Evolutionary conservation across 2,329 filamentous ascomycete genomes (phyloP).

Genomic region (Ramichloridium luteum): DNA sequence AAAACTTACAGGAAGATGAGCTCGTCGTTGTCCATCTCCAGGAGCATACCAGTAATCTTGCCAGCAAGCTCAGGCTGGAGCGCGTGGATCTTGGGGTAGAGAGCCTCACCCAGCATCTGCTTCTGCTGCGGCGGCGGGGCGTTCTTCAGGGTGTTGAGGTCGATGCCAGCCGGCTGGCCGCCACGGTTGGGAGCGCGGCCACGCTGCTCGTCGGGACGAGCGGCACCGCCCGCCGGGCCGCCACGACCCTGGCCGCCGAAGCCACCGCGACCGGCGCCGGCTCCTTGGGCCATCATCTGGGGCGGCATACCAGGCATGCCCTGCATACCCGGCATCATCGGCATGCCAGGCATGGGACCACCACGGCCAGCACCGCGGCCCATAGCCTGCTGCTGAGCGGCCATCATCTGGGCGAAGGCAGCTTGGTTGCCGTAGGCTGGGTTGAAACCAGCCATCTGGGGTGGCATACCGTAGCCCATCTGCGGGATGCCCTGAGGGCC

Average conservation of each 20-base stretch:
- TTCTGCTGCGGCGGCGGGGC: conserved; percentile 71
- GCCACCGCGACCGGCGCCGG: conserved; percentile 28
- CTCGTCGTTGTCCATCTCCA: conserved; percentile 98
- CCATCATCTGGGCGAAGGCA: conserved; percentile 44
- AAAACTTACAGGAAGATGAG: conserved; percentile 82
- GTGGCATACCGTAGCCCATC: conserved; percentile 71
- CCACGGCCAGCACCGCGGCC: conserved; percentile 57
- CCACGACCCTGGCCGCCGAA: conserved; percentile 19
- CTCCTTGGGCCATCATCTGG: conserved; percentile 46
- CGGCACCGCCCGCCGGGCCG: conserved; percentile 24
- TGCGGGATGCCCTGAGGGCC: conserved; percentile 65
- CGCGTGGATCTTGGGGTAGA: conserved; percentile 95
- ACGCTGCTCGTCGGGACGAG: conserved; percentile 27
- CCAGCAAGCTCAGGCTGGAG: conserved; percentile 92
- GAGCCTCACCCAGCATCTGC: conserved; percentile 93
- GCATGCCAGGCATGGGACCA: conserved; percentile 57
- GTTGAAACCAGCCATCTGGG: conserved; percentile 56
- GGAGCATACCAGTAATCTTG: conserved; percentile 98
- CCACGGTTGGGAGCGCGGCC: conserved; percentile 28
- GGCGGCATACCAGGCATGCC: conserved; percentile 38
- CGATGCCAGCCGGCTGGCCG: conserved; percentile 31
- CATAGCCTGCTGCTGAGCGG: conserved; percentile 64
- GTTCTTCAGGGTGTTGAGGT: conserved; percentile 39
- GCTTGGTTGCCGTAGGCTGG: conserved; percentile 67
- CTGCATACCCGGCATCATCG: conserved; percentile 44